Percentiles rank a stretch among this genome's conserved stretches.
Conservation (phyloP, 129 eudicot species). For the Mikania micrantha region DNA sequence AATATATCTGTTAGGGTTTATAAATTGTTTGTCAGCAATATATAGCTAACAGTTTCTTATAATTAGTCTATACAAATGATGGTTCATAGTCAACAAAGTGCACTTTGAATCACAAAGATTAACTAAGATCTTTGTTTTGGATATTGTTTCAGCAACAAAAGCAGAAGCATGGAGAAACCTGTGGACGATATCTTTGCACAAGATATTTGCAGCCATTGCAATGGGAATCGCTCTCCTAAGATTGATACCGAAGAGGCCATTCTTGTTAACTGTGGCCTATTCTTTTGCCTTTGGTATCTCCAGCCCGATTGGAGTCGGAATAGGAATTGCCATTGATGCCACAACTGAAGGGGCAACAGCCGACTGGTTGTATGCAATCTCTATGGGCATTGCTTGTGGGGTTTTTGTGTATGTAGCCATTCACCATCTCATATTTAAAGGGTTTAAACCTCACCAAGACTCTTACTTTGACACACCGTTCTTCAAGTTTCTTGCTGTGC, state of each 20-base stretch:
- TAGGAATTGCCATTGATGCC: conserved; percentile 71
- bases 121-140: neutral
- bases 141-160: conserved; percentile 42
- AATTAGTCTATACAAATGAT: too few species aligned
- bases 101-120: neutral
- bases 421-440: conserved; percentile 73
- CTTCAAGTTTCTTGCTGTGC: conserved; percentile 71
- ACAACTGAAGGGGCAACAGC: conserved; percentile 54
- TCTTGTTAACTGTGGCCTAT: conserved; percentile 43
- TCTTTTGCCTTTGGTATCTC: conserved; percentile 84
- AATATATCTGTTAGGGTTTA: too few species aligned
- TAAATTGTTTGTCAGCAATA: too few species aligned
- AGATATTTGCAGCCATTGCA: conserved; percentile 74
- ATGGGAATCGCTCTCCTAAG: conserved; percentile 85
- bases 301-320: conserved; percentile 79
- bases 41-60: too few species aligned
- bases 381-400: conserved; percentile 79
- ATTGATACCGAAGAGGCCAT: conserved; percentile 72
- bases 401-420: conserved; percentile 81
- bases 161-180: conserved; percentile 84
- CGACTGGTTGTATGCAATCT: conserved; percentile 81
- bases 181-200: conserved; percentile 86
- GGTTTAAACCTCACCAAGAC: conserved; percentile 50
- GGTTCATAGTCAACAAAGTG: neutral
- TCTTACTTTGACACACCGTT: conserved; percentile 64